Evolutionary conservation across 2,329 filamentous ascomycete genomes (phyloP), one percentile per base, ranked within the genome.

Genomic region (Neofusicoccum umdonicola): DNA sequence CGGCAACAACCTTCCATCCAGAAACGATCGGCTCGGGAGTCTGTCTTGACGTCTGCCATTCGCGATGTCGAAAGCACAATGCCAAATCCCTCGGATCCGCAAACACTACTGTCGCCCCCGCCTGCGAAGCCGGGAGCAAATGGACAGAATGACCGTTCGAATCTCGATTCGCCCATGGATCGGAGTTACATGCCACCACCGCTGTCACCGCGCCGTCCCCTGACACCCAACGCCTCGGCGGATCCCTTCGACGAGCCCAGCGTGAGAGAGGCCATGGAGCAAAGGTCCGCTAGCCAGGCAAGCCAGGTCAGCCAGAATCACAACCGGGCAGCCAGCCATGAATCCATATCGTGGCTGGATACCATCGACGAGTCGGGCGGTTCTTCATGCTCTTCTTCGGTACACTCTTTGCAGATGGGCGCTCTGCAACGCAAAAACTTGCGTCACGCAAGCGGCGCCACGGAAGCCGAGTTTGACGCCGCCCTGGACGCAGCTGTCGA

Each of bases 401-500:
- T 92, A 1, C 91, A 93, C 74, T 96, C 93, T 0, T 84, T 91
- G 56, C 88, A 89, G 3, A 93, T 91, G 0, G 91, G 90, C 1
- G 79, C 89, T 65, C 85, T 87, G 48, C 84, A 87, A 67, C 84
- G 90, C 68, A 91, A 89, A 71, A 89, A 90, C 68, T 85, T 92
- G 62, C 87, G 90, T 56, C 83, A 83, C 41, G 74, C 84, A 2
- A 94, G 90, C 68, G 88, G 88, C 50, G 87, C 85, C 35, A 95
- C 92, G 0, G 92, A 96, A 74, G 90, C 91, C 6, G 93, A 97
- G 73, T 97, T 98, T 69, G 93, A 97, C 77, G 93, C 92, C 8
- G 95, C 95, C 3, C 83, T 98, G 48, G 94, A 98, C 78, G 94
- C 93, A 27, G 95, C 95, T 13, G 93, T 98, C 8, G 95, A 98